Evolutionary conservation across 257 asterid species (phyloP), one percentile per base, ranked within the genome.

Genomic region (Rauvolfia tetraphylla): DNA sequence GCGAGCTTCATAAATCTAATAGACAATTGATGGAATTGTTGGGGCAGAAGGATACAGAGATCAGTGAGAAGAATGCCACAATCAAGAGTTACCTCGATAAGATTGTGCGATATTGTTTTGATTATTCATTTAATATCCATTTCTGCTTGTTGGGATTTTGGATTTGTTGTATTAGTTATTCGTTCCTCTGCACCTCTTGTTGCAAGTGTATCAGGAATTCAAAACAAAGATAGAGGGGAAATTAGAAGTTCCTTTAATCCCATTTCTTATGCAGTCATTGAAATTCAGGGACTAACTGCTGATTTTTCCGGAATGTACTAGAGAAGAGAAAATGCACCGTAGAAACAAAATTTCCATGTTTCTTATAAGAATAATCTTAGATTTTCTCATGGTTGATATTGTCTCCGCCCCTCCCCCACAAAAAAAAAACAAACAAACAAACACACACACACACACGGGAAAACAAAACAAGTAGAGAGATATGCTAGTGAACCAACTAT

Each of bases 31-130:
- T 93, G 90, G 98, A 92, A 51, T 76, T 93, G 80, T 63, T 93
- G 86, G 97, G 89, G 88, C 90, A 85, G 78, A 92, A 87, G 84
- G 98, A 95, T 65, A 70, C 81, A 79, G 96, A 92, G 80, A 84
- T 91, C 79, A 81, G 89, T 71, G 98, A 95, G 95, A 95, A 90
- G 82, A 91, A 85, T 82, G 86, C 93, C 38, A 89, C 91, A 39
- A 84, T 89, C 74, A 90, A 93, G 86, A 86, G 89, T 82, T 93
- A 91, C 80, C 93, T 91, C n/a, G 99, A 95, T 68, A 95, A 95
- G 87, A 91, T 93, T 87, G 95, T 95, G 86, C 11, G 91, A 53
- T n/a, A 39, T 36, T 15, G 31, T 38, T 44, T 23, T 46, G 10
- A 11, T 46, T 42, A 72, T 71, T 41, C 5, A n/a, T 44, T 41